Conservation (phyloP, 176 grass and related monocot species). For the Eleusine coracana region DNA sequence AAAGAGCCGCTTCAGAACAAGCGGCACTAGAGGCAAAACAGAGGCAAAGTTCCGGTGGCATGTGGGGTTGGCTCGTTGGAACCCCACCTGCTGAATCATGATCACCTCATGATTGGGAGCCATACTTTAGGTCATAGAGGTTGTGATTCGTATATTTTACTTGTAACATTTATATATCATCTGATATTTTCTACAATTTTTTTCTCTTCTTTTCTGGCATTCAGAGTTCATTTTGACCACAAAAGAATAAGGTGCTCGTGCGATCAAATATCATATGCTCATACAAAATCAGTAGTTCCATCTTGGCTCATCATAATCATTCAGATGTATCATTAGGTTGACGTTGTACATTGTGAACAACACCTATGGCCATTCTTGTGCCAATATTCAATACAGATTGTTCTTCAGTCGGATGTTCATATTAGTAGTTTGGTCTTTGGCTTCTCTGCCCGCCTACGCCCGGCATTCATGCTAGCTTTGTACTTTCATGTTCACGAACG, state of each 20-base stretch:
- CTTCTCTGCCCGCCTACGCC: too few species aligned
- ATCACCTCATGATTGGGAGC: not conserved
- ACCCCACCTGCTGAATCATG: slow-evolving; percentile 67
- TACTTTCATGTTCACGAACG: not conserved
- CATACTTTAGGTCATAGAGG: slow-evolving; percentile 43
- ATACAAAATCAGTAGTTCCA: not conserved
- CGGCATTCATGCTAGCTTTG: not conserved
- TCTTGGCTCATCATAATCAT: not conserved
- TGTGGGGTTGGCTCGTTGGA: slow-evolving; percentile 96
- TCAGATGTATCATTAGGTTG: not conserved
- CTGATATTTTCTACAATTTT: not conserved
- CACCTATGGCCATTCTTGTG: slow-evolving; percentile 10
- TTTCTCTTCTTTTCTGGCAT: not conserved
- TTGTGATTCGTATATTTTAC: slow-evolving; percentile 45
- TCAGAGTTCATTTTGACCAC: slow-evolving; percentile 41
- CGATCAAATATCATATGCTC: not conserved
- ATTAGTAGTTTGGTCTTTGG: not conserved
- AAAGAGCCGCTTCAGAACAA: slow-evolving; percentile 82
- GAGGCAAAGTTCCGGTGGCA: slow-evolving; percentile 71
- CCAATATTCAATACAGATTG: slow-evolving; percentile 7
- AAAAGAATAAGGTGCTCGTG: slow-evolving; percentile 37
- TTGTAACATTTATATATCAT: slow-evolving; percentile 41
- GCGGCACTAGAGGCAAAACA: slow-evolving; percentile 70
- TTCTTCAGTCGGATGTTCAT: not conserved
- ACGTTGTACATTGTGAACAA: slow-evolving; percentile 9